phyloP scores from a whole-genome alignment of 352 stramenopile genomes.

The Pelagophyceae sp. region DNA sequence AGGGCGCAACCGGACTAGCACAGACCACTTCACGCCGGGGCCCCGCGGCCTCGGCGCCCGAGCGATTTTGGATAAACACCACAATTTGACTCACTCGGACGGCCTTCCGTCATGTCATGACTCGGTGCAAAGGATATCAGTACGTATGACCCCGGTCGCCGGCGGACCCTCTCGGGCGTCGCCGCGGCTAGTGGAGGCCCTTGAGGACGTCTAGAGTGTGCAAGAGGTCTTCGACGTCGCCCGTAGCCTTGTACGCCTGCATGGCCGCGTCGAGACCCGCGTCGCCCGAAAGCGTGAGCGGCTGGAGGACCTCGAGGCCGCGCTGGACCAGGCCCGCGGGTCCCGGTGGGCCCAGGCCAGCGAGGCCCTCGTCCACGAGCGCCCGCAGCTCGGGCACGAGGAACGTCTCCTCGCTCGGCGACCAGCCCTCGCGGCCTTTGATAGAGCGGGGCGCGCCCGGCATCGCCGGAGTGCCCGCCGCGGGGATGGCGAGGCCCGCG shows the following conservation, averaged over 20 bases:
- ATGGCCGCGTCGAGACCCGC: neutral
- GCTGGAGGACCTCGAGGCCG: neutral
- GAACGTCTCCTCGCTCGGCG: neutral
- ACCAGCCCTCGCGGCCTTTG: neutral
- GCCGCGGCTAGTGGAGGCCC: too few species aligned
- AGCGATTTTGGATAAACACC: too few species aligned
- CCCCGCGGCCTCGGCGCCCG: too few species aligned
- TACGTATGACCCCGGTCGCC: too few species aligned
- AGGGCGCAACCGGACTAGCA: too few species aligned
- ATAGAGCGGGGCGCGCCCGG: neutral
- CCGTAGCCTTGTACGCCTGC: neutral
- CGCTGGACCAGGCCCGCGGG: neutral
- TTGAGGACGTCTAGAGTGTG: neutral
- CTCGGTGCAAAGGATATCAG: too few species aligned
- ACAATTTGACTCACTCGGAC: too few species aligned
- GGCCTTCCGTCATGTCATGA: too few species aligned
- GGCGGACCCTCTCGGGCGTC: too few species aligned
- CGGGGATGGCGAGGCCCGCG: neutral
- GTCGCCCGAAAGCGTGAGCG: neutral
- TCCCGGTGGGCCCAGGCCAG: neutral
- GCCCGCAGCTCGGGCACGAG: neutral
- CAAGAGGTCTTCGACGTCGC: slow-evolving; percentile 6
- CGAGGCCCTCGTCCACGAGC: neutral
- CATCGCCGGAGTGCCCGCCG: neutral
- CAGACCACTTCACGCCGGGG: too few species aligned